Evolutionary conservation across 1,284 basidiomycete genomes (phyloP).

Genomic region (Agaricales sp.): DNA sequence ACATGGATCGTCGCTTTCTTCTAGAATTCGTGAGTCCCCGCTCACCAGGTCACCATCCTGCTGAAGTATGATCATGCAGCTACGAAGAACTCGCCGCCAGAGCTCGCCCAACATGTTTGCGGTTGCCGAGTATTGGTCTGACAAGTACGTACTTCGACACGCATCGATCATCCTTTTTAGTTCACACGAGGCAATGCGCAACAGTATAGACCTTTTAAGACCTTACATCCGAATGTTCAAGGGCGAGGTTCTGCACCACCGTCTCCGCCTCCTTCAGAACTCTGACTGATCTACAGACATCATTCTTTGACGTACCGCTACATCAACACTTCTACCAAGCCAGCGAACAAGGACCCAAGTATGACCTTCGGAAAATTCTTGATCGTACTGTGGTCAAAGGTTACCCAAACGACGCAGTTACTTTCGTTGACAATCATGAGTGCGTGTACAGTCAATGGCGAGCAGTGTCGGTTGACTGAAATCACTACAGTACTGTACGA

Average conservation of each 20-base stretch:
- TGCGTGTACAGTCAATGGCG: too few relatives aligned
- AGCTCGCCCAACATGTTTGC: slow-evolving; percentile 41
- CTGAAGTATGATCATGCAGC: not conserved
- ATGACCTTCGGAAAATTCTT: slow-evolving; percentile 58
- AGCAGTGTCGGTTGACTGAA: too few relatives aligned
- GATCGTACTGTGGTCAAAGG: slow-evolving; percentile 43
- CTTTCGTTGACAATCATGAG: slow-evolving; percentile 82
- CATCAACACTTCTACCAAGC: slow-evolving; percentile 65
- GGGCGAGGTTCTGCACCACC: slow-evolving; percentile 37
- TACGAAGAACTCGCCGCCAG: not conserved
- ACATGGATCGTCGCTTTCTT: slow-evolving; percentile 61
- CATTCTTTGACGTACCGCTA: slow-evolving; percentile 75
- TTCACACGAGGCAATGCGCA: too few relatives aligned
- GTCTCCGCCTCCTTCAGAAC: slow-evolving; percentile 1
- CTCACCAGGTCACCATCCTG: not conserved
- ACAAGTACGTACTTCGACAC: slow-evolving; percentile 33
- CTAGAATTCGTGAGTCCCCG: slow-evolving; percentile 45
- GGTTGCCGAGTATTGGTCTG: slow-evolving; percentile 67
- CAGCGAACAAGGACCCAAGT: slow-evolving; percentile 44
- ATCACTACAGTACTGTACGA: too few relatives aligned
- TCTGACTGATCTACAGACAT: slow-evolving; percentile 30
- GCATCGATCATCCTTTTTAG: slow-evolving; percentile 3
- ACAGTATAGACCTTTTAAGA: slow-evolving; percentile 39
- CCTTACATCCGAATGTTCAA: slow-evolving; percentile 50
- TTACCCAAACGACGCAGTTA: slow-evolving; percentile 63